Evolutionary conservation across 495 filamentous ascomycete genomes (phyloP).

Genomic region (Podospora conica): DNA sequence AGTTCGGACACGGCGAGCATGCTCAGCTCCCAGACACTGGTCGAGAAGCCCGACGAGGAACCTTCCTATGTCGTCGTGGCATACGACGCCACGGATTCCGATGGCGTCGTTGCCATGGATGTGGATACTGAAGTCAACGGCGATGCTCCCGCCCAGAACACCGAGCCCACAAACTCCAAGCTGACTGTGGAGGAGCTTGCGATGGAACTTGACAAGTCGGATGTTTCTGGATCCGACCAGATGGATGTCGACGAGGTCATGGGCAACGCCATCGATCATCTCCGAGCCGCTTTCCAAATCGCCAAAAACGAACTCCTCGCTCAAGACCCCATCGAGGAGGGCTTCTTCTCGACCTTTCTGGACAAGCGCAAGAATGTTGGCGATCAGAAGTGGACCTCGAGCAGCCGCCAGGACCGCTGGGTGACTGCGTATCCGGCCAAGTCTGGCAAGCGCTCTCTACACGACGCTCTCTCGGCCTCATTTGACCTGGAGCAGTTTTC

Average conservation of each 20-base stretch:
- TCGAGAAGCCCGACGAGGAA: constrained; percentile 31
- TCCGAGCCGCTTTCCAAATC: constrained; percentile 80
- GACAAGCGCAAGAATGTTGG: constrained; percentile 37
- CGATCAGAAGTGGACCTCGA: constrained; percentile 30
- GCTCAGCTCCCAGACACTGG: constrained; percentile 41
- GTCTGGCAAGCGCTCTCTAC: constrained; percentile 54
- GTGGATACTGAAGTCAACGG: not conserved
- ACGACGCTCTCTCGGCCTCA: constrained; percentile 74
- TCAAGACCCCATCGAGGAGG: constrained; percentile 64
- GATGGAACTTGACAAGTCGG: constrained; percentile 36
- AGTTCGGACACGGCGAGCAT: constrained; percentile 29
- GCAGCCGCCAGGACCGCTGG: constrained; percentile 22
- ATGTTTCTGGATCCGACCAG: constrained; percentile 44
- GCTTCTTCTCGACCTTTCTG: constrained; percentile 44
- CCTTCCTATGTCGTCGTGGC: constrained; percentile 11
- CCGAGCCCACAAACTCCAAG: constrained; percentile 17
- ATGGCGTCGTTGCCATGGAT: constrained; percentile 1
- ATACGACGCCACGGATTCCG: constrained; percentile 1
- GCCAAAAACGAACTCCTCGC: constrained; percentile 46
- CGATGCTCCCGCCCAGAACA: constrained; percentile 5
- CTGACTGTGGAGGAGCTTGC: constrained; percentile 38
- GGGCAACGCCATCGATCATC: constrained; percentile 79
- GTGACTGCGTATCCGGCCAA: constrained; percentile 28
- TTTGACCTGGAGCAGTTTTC: constrained; percentile 74
- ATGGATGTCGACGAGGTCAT: constrained; percentile 97